Conservation (phyloP, 1,284 basidiomycete genomes). For the Moesziomyces sp. region DNA sequence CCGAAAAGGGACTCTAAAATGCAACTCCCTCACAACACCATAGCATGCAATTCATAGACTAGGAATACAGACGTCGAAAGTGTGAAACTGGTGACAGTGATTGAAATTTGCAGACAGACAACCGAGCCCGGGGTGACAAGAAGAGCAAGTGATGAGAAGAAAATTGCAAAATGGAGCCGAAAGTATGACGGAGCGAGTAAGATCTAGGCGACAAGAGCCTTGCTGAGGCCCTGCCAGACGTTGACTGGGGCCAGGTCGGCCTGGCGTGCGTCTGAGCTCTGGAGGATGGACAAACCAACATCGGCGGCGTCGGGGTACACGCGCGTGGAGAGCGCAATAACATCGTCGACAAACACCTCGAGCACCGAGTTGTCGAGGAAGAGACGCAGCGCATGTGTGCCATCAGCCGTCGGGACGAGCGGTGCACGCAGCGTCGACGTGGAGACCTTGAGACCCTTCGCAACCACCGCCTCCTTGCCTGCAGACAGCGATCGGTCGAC, state of each 20-base stretch:
- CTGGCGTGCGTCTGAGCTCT: not conserved
- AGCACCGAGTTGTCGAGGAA: slow-evolving; percentile 58
- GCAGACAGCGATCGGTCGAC: slow-evolving; percentile 39
- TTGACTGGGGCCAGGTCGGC: not conserved
- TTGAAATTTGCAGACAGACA: no score
- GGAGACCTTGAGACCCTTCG: slow-evolving; percentile 33
- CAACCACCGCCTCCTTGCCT: slow-evolving; percentile 16
- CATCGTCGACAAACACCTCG: slow-evolving; percentile 54
- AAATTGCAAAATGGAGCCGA: no score
- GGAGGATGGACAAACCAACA: slow-evolving; percentile 23
- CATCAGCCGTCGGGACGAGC: not conserved
- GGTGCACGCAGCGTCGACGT: slow-evolving; percentile 27
- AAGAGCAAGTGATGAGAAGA: not conserved
- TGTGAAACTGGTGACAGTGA: not conserved
- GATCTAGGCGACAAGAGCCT: slow-evolving; percentile 15
- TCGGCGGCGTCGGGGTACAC: slow-evolving; percentile 47
- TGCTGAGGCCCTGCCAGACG: slow-evolving; percentile 35
- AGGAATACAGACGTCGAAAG: not conserved
- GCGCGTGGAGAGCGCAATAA: slow-evolving; percentile 43
- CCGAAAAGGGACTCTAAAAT: slow-evolving; percentile 38
- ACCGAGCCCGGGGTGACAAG: no score
- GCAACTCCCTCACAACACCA: no score
- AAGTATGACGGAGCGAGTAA: not conserved
- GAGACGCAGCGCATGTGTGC: slow-evolving; percentile 29
- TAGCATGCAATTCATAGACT: not conserved